Evolutionary conservation across 345 rosid genomes (phyloP), one percentile per base, ranked within the genome.

Genomic region (Bruguiera gymnorhiza): DNA sequence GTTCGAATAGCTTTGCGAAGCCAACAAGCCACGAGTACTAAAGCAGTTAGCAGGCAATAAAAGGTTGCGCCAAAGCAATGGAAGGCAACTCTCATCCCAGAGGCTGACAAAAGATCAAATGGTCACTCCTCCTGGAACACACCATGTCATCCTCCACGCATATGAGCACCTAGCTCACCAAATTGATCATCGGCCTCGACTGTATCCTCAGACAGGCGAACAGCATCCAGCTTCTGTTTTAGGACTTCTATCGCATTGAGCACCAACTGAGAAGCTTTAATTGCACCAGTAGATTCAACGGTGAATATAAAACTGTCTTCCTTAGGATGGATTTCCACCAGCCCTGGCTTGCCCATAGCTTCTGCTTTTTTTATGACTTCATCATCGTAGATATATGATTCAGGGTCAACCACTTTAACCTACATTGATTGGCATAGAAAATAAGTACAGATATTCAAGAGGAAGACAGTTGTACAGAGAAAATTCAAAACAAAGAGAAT

Each of bases 171-270:
- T 6, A 92, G 96, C 79, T 95, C 99, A 46, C 97, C 99, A 79
- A 92, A 95, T 75, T 91, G 98, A 78, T 95, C 99, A 80, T 92
- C 98, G 0, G 96, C 99, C 78, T 92, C 97, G 1, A 92, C 97
- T 6, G 98, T 90, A 75, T 92, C 98, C 15, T 87, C 97, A 0
- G 98, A 88, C 53, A 92, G 86, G 64, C 97, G 89, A 65, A 95
- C 96, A 55, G 96, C 92, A 78, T 92, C 98, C 70, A 96, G 91
- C 85, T 96, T 96, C 70, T 83, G 89, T 78, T 89, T 90, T 72
- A 96, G 76, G 64, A 92, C 58, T 66, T 92, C 99, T 9, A 92
- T 90, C 73, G 99, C 96, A 50, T 91, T 89, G 50, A 92, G 84
- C 5, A 96, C 82, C 84, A 96, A 61, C 83, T 96, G 96, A 21